Conservation (phyloP, 139 green algal species). For the Chlorella sp. region DNA sequence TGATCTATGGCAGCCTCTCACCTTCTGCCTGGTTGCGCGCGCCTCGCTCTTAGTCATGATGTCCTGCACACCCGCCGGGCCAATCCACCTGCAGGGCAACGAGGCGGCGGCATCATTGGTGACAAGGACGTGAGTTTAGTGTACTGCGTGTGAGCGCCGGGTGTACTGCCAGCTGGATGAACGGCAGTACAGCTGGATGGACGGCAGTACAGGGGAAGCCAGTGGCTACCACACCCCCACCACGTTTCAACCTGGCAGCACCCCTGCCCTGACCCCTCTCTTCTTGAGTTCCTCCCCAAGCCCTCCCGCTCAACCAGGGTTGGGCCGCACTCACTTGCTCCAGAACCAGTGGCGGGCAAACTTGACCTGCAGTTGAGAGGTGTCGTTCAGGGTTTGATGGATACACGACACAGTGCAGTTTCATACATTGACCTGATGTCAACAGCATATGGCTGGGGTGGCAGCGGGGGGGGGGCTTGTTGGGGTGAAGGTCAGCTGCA, state of each 20-base stretch:
- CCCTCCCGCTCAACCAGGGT: too few relatives aligned
- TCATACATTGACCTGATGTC: neutral
- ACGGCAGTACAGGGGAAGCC: too few relatives aligned
- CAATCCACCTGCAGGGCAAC: neutral
- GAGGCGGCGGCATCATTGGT: neutral
- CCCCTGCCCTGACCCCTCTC: too few relatives aligned
- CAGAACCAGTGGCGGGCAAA: slow-evolving; percentile 25
- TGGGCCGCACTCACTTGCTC: neutral
- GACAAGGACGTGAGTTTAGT: neutral
- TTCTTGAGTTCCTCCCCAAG: too few relatives aligned
- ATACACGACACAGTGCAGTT: too few relatives aligned
- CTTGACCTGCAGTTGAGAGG: neutral
- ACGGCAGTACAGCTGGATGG: neutral
- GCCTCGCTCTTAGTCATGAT: neutral
- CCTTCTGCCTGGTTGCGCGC: neutral
- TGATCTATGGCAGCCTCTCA: too few relatives aligned
- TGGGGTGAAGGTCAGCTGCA: too few relatives aligned
- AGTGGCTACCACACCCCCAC: too few relatives aligned
- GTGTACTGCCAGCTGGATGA: neutral
- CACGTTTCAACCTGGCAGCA: too few relatives aligned
- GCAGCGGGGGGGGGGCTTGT: too few relatives aligned
- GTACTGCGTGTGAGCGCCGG: neutral
- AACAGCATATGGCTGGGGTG: too few relatives aligned
- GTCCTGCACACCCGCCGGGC: neutral
- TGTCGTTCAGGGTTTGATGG: neutral